Base-by-base conservation (phyloP, 2,329 filamentous ascomycete species). In the Peltaster fructicola region DNA sequence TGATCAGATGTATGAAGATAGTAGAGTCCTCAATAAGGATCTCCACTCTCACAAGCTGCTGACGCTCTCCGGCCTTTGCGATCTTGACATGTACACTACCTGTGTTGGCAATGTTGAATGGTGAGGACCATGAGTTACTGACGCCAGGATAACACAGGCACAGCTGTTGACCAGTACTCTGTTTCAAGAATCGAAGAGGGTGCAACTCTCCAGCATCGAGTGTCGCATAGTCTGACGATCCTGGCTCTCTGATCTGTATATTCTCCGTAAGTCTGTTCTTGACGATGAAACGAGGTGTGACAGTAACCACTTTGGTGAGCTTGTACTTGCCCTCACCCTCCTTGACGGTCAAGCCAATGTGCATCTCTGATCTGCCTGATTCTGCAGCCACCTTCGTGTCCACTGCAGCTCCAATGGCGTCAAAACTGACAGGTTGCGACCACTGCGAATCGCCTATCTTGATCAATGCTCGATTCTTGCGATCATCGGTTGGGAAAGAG, bases 351-450 rank as follows among this genome's bases (percentile, higher is more conserved):
- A 98, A 71, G 22, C 88, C 88, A 5, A 90, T 65, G 41, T 95
- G 82, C 42, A 95, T 84, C 49, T 98, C 88, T 3, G 73, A 73
- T 33, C 66, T 60, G 20, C 68, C 73, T 20, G 64, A 66, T 2
- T 65, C 54, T 0, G 82, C 80, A 24, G 77, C 75, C 16, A 98
- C 61, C 16, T 88, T 68, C 17, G 92, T 78, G 39, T 93, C 84
- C 9, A 81, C 75, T 1, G 76, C 82, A 42, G 85, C 95, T 15
- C 88, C 88, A 35, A 98, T 88, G 11, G 88, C 88, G 45, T 98
- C 90, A 41, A 98, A 92, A 63, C 81, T 93, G 48, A 95, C 85
- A 1, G 85, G 81, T 47, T 88, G 92, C 54, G 88, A 95, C 90
- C 88, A 98, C 31, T 73, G 68, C 1, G 88, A 93, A 27, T 90